These are phyloP conservation scores for Coffea canephora DNA, from an alignment of 257 asterid genomes.

Conservation along the genomic window DNA sequence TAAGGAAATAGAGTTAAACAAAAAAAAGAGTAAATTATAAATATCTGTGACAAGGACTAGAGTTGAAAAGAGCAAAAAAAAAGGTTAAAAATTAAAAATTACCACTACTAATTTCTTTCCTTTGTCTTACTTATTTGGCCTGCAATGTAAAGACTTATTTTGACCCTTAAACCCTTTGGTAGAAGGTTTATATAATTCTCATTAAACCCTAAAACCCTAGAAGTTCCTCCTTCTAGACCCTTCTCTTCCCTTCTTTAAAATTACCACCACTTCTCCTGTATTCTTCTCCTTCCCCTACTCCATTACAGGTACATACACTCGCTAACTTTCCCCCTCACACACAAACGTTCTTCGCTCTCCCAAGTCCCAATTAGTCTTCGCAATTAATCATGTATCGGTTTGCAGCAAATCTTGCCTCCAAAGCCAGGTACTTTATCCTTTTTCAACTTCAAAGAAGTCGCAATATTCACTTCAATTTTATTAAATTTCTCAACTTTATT, in stretches of 20 bases:
- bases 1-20: too few species aligned
- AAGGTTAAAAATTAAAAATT: too few species aligned
- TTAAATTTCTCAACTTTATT: background rate
- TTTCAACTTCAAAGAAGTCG: background rate
- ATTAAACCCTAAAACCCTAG: conserved; percentile 40
- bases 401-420: conserved; percentile 81
- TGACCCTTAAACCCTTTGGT: conserved; percentile 22
- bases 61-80: too few species aligned
- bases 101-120: too few species aligned
- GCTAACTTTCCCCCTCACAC: background rate
- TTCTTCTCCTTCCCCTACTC: background rate
- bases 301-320: background rate
- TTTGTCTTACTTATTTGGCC: too few species aligned
- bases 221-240: conserved; percentile 57
- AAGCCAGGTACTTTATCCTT: conserved; percentile 40
- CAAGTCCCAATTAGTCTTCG: background rate
- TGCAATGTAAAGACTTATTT: background rate
- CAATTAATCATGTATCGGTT: conserved; percentile 60
- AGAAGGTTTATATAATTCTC: background rate
- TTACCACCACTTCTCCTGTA: background rate
- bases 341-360: background rate
- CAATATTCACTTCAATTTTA: background rate
- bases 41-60: too few species aligned
- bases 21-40: too few species aligned
- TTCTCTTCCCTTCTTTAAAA: conserved; percentile 38